These are phyloP conservation scores for Spiromyces aspiralis DNA, from an alignment of 371 early-diverging fungal genomes.

Conservation along the genomic window DNA sequence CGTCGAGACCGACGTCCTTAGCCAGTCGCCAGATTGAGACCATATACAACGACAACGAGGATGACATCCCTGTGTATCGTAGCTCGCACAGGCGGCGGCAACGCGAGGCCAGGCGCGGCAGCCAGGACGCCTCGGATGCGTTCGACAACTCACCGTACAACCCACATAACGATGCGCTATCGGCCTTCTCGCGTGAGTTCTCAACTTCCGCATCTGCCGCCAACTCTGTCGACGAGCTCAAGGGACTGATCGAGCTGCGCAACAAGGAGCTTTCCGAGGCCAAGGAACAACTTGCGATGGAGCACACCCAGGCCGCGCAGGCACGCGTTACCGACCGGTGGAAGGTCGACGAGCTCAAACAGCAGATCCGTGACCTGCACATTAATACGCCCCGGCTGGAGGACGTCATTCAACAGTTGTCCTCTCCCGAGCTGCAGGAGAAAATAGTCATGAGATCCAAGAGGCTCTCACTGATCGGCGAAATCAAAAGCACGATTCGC, in stretches of 20 bases:
- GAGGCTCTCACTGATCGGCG: conserved; percentile 9
- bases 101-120: no score
- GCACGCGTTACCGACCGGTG: conserved; percentile 10
- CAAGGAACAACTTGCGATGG: conserved; percentile 5
- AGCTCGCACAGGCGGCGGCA: conserved; percentile 19
- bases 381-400: conserved; percentile 1
- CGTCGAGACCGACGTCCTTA: not conserved
- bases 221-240: conserved; percentile 15
- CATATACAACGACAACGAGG: conserved; percentile 4
- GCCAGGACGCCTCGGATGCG: conserved; percentile 1
- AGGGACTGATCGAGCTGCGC: conserved; percentile 9
- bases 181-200: no score
- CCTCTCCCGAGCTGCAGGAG: not conserved
- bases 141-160: conserved; percentile 1
- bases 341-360: conserved; percentile 19
- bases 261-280: conserved; percentile 4
- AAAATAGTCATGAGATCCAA: conserved; percentile 7
- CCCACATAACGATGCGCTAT: no score
- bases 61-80: conserved; percentile 4
- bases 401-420: not conserved
- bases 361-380: conserved; percentile 17
- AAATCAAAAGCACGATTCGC: conserved; percentile 9
- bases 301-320: conserved; percentile 6
- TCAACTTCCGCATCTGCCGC: not conserved
- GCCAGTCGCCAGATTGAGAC: not conserved